Base-by-base conservation (phyloP, 2,329 filamentous ascomycete genomes). In the Cladosporium phlei region DNA sequence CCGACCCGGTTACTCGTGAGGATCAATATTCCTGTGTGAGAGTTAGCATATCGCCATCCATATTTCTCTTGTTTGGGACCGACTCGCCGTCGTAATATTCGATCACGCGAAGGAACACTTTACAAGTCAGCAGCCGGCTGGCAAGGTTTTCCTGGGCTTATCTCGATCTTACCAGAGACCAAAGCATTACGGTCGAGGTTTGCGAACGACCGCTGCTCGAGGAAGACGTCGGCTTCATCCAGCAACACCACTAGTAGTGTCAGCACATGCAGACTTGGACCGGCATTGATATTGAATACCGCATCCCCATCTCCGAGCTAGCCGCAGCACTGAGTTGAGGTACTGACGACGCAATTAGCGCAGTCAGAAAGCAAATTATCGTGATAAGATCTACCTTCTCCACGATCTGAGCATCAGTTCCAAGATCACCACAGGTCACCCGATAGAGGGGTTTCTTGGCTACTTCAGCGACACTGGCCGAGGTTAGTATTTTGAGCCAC, bases 221-320 rank as follows among this genome's bases (percentile, higher is more conserved):
- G 71, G 60, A 77, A 80, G 12, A 80, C 74, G 45, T 80, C 78
- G 2, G 75, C 76, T 59, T 81, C 77, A 55, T 80, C 77, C 7
- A 80, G 66, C 3, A 80, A 66, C 8, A 78, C 69, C 9, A 79
- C 66, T 25, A 11, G 6, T 25, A n/a, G n/a, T 11, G 6, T 11
- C 24, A 25, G 6, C 11, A 6, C 24, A 11, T 25, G 24, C 24
- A 25, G 24, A 25, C 24, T 25, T 25, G 6, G n/a, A n/a, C n/a
- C n/a, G n/a, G n/a, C n/a, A n/a, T n/a, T n/a, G n/a, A n/a, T n/a
- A n/a, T n/a, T n/a, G n/a, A n/a, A n/a, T n/a, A 27, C 6, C 24
- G 11, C 73, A 74, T 3, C 72, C 69, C 61, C 74, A 79, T 2
- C 69, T 69, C 55, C 73, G 68, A 21, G 72, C 74, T 3, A 77